Evolutionary conservation across 331 rosid species (phyloP).

Genomic region (Quercus lobata): DNA sequence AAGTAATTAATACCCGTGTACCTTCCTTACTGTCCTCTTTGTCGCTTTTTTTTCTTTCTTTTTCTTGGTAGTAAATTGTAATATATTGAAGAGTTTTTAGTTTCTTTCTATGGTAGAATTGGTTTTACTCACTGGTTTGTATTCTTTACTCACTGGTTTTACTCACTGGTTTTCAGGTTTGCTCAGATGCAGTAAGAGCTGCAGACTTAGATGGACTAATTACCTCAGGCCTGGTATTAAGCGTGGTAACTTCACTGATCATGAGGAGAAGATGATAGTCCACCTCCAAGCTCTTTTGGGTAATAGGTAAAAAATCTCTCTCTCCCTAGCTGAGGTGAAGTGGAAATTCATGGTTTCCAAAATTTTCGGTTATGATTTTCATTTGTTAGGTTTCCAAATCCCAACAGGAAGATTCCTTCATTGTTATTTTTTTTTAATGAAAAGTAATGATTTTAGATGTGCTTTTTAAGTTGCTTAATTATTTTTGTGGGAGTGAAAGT

Average conservation of each 20-base stretch:
- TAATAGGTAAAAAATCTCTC: constrained; percentile 45
- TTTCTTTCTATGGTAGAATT: background rate
- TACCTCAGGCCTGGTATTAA: constrained; percentile 93
- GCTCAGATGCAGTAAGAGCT: constrained; percentile 93
- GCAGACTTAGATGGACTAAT: constrained; percentile 96
- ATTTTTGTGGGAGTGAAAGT: background rate
- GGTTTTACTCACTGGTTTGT: background rate
- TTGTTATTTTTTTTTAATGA: background rate
- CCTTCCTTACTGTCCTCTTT: background rate
- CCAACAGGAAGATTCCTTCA: constrained; percentile 10
- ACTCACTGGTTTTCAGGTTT: constrained; percentile 42
- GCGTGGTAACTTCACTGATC: constrained; percentile 74
- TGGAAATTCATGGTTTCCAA: background rate
- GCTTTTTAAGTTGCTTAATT: too few relatives aligned
- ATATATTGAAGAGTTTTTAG: background rate
- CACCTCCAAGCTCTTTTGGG: constrained; percentile 97
- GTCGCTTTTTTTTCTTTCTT: background rate
- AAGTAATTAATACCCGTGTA: background rate
- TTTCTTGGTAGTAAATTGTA: background rate
- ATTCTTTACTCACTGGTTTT: background rate
- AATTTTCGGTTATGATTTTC: background rate
- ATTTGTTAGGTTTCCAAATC: constrained; percentile 2
- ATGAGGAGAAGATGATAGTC: constrained; percentile 85
- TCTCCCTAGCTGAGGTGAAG: background rate
- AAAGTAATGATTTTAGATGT: too few relatives aligned